A percentile compares a stretch with the other conserved stretches of the same genome.
Conservation (phyloP, 192 early-diverging fungal genomes). For the Mortierella alpina region DNA sequence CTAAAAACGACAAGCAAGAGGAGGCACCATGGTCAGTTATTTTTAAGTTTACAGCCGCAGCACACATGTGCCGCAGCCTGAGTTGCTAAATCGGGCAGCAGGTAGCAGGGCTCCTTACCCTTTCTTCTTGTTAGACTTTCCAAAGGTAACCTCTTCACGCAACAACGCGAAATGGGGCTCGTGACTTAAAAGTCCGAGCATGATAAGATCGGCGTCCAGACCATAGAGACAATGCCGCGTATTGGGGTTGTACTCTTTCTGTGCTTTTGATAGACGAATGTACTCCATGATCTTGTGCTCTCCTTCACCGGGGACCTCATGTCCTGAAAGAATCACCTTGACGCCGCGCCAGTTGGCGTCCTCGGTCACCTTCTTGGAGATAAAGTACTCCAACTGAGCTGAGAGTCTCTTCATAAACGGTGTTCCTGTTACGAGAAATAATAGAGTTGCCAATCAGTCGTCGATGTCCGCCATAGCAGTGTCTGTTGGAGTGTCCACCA, state of each 20-base stretch:
- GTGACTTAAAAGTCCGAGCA: conserved; percentile 95
- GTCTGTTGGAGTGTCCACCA: background rate
- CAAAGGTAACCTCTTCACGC: conserved; percentile 94
- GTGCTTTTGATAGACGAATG: conserved; percentile 86
- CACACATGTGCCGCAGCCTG: background rate
- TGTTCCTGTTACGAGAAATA: conserved; percentile 67
- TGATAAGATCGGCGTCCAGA: conserved; percentile 97
- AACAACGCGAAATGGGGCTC: conserved; percentile 97
- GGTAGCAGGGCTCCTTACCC: conserved; percentile 17
- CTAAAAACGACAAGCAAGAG: conserved; percentile 7
- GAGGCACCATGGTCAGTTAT: conserved; percentile 3
- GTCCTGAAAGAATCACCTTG: conserved; percentile 93
- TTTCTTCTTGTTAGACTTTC: conserved; percentile 67
- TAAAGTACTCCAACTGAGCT: conserved; percentile 88
- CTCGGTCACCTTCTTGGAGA: conserved; percentile 87
- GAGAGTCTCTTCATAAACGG: conserved; percentile 95
- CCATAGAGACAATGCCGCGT: conserved; percentile 96
- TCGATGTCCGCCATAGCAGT: background rate
- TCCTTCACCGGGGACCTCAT: conserved; percentile 96
- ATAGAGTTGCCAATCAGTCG: background rate
- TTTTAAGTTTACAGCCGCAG: background rate
- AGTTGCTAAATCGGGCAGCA: background rate
- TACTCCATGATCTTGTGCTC: conserved; percentile 99
- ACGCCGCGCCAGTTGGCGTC: conserved; percentile 92
- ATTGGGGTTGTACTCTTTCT: conserved; percentile 87